Conservation (phyloP, 495 filamentous ascomycete genomes). For the Podospora comata region DNA sequence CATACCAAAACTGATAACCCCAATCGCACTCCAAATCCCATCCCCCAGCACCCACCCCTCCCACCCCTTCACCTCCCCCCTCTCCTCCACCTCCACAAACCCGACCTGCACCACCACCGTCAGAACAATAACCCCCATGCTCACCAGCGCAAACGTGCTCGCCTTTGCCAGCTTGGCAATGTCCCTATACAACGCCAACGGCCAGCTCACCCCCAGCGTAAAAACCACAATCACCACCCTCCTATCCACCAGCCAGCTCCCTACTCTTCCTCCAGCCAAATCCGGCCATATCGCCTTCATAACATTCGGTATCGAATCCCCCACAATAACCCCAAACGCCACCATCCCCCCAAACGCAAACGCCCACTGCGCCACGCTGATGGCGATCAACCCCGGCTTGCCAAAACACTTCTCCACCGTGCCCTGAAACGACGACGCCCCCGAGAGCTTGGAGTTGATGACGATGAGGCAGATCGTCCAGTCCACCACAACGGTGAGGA, state of each 20-base stretch:
- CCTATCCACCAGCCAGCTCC: conserved; percentile 78
- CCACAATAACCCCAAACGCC: conserved; percentile 95
- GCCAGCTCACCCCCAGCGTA: conserved; percentile 82
- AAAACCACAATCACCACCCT: conserved; percentile 81
- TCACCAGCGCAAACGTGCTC: conserved; percentile 82
- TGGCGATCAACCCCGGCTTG: conserved; percentile 78
- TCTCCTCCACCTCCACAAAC: conserved; percentile 62
- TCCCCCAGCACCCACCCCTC: conserved; percentile 68
- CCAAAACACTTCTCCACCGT: conserved; percentile 95
- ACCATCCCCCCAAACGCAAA: conserved; percentile 99
- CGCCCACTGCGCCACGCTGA: conserved; percentile 89
- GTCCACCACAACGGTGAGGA: conserved; percentile 79
- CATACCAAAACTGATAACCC: conserved; percentile 94
- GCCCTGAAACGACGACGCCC: conserved; percentile 86
- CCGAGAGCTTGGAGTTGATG: conserved; percentile 90
- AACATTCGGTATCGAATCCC: conserved; percentile 92
- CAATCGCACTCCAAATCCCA: conserved; percentile 91
- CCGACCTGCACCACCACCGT: conserved; percentile 86
- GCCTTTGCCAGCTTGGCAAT: conserved; percentile 99
- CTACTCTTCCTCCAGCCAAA: conserved; percentile 65
- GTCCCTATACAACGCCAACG: conserved; percentile 87
- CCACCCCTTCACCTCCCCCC: conserved; percentile 61
- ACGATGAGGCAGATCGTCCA: conserved; percentile 98
- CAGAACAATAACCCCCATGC: conserved; percentile 84
- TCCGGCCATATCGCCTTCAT: conserved; percentile 76